These are phyloP conservation scores for Pulicaria dysenterica DNA, from an alignment of 129 eudicot genomes.

Conservation along the genomic window DNA sequence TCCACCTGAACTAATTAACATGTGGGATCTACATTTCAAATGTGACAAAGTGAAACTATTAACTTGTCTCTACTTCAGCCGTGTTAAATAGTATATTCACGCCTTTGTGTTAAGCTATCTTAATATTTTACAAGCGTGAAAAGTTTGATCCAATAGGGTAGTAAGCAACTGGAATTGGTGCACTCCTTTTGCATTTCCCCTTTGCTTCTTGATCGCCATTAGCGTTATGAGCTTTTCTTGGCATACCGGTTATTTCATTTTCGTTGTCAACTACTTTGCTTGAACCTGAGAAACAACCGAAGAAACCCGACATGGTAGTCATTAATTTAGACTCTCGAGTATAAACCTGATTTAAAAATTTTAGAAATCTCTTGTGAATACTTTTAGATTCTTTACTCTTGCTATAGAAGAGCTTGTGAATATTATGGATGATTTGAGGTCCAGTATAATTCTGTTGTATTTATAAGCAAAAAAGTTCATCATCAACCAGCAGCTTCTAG, in stretches of 20 bases:
- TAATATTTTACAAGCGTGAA: constrained; percentile 24
- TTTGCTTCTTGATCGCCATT: constrained; percentile 3
- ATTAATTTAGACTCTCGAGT: not conserved
- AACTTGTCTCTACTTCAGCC: not conserved
- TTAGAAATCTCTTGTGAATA: no score
- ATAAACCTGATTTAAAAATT: no score
- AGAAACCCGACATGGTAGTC: constrained; percentile 10
- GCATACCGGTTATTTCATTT: not conserved
- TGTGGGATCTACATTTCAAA: no score
- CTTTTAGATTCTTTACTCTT: no score
- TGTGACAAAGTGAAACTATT: no score
- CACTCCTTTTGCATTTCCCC: constrained; percentile 18
- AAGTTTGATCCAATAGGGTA: constrained; percentile 32
- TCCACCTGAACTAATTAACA: no score
- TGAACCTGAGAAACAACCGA: constrained; percentile 16
- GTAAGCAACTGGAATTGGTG: constrained; percentile 36
- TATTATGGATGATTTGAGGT: no score
- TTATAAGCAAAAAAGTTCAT: no score
- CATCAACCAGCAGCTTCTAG: no score
- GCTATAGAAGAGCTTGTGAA: no score
- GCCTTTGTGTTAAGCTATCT: not conserved
- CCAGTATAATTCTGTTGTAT: no score
- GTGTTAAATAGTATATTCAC: not conserved
- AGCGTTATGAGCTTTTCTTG: constrained; percentile 5
- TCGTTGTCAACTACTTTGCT: constrained; percentile 17